Evolutionary conservation across 2,329 filamentous ascomycete species (phyloP), one percentile per base, ranked within the genome.

Genomic region (Ambrosiella xylebori): DNA sequence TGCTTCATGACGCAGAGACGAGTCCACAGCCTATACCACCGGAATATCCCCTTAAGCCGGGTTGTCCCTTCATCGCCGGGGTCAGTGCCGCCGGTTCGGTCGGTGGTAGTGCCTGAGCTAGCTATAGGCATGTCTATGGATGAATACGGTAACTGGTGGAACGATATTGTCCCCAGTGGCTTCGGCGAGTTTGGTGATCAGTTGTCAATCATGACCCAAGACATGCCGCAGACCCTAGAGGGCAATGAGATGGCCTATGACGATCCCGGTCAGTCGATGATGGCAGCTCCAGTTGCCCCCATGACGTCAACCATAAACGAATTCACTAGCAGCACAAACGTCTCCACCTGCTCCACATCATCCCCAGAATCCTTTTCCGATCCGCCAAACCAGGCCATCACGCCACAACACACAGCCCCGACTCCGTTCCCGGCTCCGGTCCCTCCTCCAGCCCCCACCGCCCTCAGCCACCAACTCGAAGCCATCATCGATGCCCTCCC

Each of bases 1-100:
- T 61, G 57, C 36, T 53, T 62, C 17, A 58, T 62, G 1, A 61
- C 61, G 8, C 61, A 62, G 13, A 55, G 61, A 1, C 61, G 61
- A 36, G 57, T 62, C 13, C 58, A 61, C 56, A 61, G 57, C 51
- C 52, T 62, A 6, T 61, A 61, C 38, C 61, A 62, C 37, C 38
- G 60, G 12, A 61, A 62, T 19, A 57, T 62, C 17, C 51, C 59
- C 6, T 40, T 59, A n/a, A 38, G 15, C 1, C 57, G 15, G 38
- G 51, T 41, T n/a, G 54, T 50, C 15, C 41, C 38, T n/a, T 51
- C 54, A 11, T 47, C 41, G 13, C 41, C 13, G 17, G 7, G 41
- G 13, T 7, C 13, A 7, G 17, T 45, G 13, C 7, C 41, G 17
- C 41, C 13, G 13, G 13, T n/a, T 45, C 41, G 17, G 41, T n/a